Conservation (phyloP, 352 stramenopile species). For the Hyaloperonospora brassicae region DNA sequence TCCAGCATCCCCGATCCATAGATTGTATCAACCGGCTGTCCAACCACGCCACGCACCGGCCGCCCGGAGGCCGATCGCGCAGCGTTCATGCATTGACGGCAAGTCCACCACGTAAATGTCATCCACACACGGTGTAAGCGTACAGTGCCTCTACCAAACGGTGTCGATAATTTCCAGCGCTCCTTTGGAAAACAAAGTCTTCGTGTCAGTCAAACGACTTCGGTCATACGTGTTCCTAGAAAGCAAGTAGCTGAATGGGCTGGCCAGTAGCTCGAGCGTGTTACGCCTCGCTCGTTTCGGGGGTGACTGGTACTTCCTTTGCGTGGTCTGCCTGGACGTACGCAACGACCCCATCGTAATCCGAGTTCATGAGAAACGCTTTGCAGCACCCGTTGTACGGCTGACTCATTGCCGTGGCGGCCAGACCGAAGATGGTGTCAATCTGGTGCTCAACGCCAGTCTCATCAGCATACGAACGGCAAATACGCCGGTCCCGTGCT, state of each 20-base stretch:
- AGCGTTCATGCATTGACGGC: constrained; percentile 37
- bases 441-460: constrained; percentile 31
- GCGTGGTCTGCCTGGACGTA: constrained; percentile 41
- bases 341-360: constrained; percentile 34
- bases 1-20: constrained; percentile 61
- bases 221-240: constrained; percentile 5
- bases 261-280: constrained; percentile 61
- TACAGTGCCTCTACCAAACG: constrained; percentile 64
- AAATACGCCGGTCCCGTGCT: neutral
- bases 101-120: constrained; percentile 56
- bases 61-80: constrained; percentile 23
- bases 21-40: constrained; percentile 53
- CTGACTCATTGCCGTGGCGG: constrained; percentile 38
- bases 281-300: constrained; percentile 40
- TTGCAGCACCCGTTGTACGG: constrained; percentile 42
- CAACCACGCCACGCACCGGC: constrained; percentile 45
- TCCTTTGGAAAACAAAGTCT: constrained; percentile 35
- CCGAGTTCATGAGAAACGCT: constrained; percentile 38
- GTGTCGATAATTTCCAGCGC: constrained; percentile 48
- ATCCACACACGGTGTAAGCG: constrained; percentile 33
- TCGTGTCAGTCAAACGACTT: constrained; percentile 5
- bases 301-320: constrained; percentile 26
- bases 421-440: constrained; percentile 53
- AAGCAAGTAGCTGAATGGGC: constrained; percentile 59
- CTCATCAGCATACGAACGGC: constrained; percentile 37